Conservation (phyloP, 192 early-diverging fungal species). For the Obelidium mucronatum region DNA sequence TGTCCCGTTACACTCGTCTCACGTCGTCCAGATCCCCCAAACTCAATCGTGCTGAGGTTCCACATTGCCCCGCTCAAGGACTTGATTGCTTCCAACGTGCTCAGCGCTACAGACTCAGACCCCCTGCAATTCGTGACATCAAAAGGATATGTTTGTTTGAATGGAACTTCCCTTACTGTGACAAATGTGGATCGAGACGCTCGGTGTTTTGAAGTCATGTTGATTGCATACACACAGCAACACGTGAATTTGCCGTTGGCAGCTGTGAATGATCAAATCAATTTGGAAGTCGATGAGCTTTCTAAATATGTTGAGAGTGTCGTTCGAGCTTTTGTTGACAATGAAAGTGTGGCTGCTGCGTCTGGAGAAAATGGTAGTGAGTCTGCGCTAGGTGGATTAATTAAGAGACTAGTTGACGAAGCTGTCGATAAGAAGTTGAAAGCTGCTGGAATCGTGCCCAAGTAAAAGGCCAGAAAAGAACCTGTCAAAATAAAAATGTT, state of each 20-base stretch:
- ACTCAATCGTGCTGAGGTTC: slow-evolving; percentile 82
- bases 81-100: neutral
- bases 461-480: neutral
- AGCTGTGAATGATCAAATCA: slow-evolving; percentile 77
- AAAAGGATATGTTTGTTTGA: slow-evolving; percentile 93
- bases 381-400: neutral
- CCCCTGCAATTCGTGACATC: slow-evolving; percentile 87
- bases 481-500: no score
- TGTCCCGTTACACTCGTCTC: slow-evolving; percentile 77
- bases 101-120: slow-evolving; percentile 38
- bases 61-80: slow-evolving; percentile 50
- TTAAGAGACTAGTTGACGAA: slow-evolving; percentile 18
- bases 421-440: slow-evolving; percentile 27
- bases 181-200: slow-evolving; percentile 81
- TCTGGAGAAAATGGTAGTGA: neutral
- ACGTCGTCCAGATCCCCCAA: slow-evolving; percentile 82
- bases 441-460: neutral
- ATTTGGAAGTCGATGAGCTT: slow-evolving; percentile 98
- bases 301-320: slow-evolving; percentile 95
- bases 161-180: slow-evolving; percentile 96
- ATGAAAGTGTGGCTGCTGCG: neutral
- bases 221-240: slow-evolving; percentile 92
- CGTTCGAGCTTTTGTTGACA: slow-evolving; percentile 49
- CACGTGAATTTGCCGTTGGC: slow-evolving; percentile 82
- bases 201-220: slow-evolving; percentile 89